Conservation (phyloP, 23 red algal species). For the Gracilaria gracilis region DNA sequence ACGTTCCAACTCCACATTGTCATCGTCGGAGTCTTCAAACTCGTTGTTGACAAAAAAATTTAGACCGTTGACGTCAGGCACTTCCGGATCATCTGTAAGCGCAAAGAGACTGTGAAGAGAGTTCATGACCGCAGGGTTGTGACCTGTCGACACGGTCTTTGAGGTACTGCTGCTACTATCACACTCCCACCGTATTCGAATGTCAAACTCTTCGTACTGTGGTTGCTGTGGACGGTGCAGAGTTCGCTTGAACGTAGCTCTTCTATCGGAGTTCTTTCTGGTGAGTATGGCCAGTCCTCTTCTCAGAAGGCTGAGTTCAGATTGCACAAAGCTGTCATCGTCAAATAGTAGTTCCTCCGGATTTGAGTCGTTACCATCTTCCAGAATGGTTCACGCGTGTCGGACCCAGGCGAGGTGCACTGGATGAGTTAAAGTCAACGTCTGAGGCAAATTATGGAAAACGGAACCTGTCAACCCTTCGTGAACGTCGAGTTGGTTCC, state of each 20-base stretch:
- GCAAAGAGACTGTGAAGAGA: slow-evolving; percentile 9
- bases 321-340: slow-evolving; percentile 24
- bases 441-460: slow-evolving; percentile 13
- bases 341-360: not conserved
- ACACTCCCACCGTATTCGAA: not conserved
- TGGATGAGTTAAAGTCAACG: not conserved
- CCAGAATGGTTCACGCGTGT: not conserved
- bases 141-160: not conserved
- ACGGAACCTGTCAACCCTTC: not conserved
- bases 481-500: not conserved
- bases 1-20: slow-evolving; percentile 10
- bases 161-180: slow-evolving; percentile 3
- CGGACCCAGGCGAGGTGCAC: not conserved
- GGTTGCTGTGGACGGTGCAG: not conserved
- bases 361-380: not conserved
- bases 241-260: slow-evolving; percentile 2
- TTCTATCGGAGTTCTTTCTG: slow-evolving; percentile 18
- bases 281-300: slow-evolving; percentile 16
- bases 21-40: slow-evolving; percentile 12
- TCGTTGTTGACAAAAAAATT: slow-evolving; percentile 37
- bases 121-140: not conserved
- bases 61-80: slow-evolving; percentile 55
- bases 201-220: no score
- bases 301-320: slow-evolving; percentile 5
- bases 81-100: slow-evolving; percentile 31